These are phyloP conservation scores for Triangularia setosa DNA, from an alignment of 2,329 filamentous ascomycete genomes.

Conservation along the genomic window DNA sequence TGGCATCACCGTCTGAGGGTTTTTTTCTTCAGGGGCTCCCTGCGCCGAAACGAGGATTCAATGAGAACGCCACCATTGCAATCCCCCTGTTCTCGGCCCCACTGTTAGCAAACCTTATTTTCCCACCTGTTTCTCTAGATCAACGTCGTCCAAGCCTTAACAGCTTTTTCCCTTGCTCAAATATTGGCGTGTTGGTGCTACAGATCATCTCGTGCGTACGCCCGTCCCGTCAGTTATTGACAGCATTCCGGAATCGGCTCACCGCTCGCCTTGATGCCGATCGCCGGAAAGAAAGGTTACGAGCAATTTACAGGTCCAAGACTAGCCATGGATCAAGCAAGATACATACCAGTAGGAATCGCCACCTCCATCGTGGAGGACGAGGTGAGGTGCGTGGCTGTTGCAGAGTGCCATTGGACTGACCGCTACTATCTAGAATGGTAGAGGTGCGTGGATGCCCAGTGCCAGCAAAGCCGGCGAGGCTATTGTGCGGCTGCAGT, in stretches of 20 bases:
- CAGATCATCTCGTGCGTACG: constrained; percentile 5
- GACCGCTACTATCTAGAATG: not conserved
- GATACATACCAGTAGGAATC: not conserved
- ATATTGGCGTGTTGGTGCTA: not conserved
- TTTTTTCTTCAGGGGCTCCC: not conserved
- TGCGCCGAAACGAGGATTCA: not conserved
- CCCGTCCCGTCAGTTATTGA: not conserved
- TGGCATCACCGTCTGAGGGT: constrained; percentile 2
- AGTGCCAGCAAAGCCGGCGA: constrained; percentile 5
- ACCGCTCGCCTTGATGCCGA: not conserved
- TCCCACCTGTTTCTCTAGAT: not conserved
- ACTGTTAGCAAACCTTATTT: constrained; percentile 9
- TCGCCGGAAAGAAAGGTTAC: constrained; percentile 6
- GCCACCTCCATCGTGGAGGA: not conserved
- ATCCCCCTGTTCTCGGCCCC: not conserved
- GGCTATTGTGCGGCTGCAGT: not conserved
- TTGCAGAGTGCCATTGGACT: not conserved
- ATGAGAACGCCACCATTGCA: not conserved
- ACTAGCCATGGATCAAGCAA: not conserved
- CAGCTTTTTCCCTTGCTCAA: not conserved
- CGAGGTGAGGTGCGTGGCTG: no score
- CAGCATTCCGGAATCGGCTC: constrained; percentile 7
- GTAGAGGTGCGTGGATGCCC: not conserved
- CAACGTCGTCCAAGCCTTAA: not conserved
- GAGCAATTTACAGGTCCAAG: not conserved